These are phyloP conservation scores for Coccomyxa sp. DNA, from an alignment of 139 green algal species.

Conservation along the genomic window DNA sequence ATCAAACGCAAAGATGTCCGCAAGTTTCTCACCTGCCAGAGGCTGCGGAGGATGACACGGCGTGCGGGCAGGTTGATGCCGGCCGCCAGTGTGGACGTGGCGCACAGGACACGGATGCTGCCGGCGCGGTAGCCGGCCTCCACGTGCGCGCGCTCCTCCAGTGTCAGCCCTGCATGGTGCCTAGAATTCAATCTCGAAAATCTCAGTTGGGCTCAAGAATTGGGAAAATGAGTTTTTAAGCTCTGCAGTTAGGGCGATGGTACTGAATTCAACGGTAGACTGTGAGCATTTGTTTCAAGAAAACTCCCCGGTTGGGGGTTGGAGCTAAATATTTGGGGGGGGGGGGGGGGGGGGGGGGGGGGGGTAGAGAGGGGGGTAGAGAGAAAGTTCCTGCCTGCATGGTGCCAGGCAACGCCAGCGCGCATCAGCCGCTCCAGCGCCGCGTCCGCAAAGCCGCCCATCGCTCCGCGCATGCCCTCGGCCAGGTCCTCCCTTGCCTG, in stretches of 20 bases:
- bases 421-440: conserved; percentile 27
- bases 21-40: conserved; percentile 32
- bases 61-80: conserved; percentile 63
- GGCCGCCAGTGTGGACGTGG: conserved; percentile 87
- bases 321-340: no score
- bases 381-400: no score
- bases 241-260: no score
- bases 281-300: no score
- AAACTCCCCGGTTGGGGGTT: no score
- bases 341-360: no score
- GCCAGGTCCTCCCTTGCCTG: conserved; percentile 13
- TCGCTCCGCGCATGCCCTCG: conserved; percentile 23
- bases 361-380: no score
- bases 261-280: no score
- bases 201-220: no score
- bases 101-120: conserved; percentile 77
- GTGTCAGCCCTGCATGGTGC: conserved; percentile 45
- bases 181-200: no score
- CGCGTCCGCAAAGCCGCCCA: conserved; percentile 19
- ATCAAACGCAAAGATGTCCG: no score
- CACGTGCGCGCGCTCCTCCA: conserved; percentile 66
- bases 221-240: no score
- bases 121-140: conserved; percentile 74
- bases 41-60: conserved; percentile 62
- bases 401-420: not conserved